Percentiles rank a stretch among this genome's conserved stretches.
phyloP scores from a whole-genome alignment of 768 basidiomycete species.

The Megacollybia marginata region DNA sequence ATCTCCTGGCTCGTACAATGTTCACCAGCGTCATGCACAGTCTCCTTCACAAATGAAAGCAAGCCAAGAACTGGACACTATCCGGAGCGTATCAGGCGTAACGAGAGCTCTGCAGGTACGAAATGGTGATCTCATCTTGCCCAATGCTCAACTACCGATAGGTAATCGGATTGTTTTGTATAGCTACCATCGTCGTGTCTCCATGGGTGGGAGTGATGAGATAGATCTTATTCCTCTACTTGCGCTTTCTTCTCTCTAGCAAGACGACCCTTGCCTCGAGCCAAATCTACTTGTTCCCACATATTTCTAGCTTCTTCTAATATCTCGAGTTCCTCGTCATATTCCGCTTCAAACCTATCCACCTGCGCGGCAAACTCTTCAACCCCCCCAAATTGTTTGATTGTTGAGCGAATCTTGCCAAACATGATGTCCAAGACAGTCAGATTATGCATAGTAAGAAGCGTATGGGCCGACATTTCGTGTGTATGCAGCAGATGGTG shows the following conservation, averaged over 20 bases:
- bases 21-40: slow-evolving; percentile 1
- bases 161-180: too few relatives aligned
- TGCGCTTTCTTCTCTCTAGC: slow-evolving; percentile 49
- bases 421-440: slow-evolving; percentile 62
- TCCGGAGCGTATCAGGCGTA: slow-evolving; percentile 20
- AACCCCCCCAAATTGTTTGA: slow-evolving; percentile 10
- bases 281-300: slow-evolving; percentile 64
- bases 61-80: slow-evolving; percentile 11
- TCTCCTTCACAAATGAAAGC: slow-evolving; percentile 2
- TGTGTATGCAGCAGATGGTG: slow-evolving; percentile 85
- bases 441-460: slow-evolving; percentile 74
- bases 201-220: too few relatives aligned
- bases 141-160: too few relatives aligned
- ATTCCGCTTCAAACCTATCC: slow-evolving; percentile 37
- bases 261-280: slow-evolving; percentile 71
- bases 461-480: slow-evolving; percentile 80
- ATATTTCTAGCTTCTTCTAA: slow-evolving; percentile 42
- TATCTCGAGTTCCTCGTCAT: slow-evolving; percentile 40
- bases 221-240: too few relatives aligned
- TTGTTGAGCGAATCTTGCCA: slow-evolving; percentile 38
- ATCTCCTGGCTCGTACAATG: background rate
- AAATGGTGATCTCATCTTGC: too few relatives aligned
- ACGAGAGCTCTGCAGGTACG: slow-evolving; percentile 21
- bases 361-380: slow-evolving; percentile 37
- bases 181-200: too few relatives aligned